A percentile compares a stretch with the other conserved stretches of the same genome.
Conservation (phyloP, 2,329 filamentous ascomycete species). For the Sphaerulina musiva region DNA sequence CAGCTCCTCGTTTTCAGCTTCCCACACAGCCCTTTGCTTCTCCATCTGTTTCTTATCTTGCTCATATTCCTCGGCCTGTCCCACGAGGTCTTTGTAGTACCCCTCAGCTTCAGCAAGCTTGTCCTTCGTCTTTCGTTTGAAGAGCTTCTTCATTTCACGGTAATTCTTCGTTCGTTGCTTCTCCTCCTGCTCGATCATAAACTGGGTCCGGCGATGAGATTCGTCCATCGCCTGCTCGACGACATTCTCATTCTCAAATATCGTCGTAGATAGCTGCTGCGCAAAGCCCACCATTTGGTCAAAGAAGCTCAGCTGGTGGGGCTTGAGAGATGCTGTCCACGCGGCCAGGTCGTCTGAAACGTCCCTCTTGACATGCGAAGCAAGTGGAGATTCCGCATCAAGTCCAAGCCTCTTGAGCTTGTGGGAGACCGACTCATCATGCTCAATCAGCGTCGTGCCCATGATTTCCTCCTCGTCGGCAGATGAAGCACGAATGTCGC, state of each 20-base stretch:
- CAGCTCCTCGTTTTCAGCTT: slow-evolving; percentile 5
- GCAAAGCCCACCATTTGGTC: slow-evolving; percentile 37
- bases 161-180: slow-evolving; percentile 37
- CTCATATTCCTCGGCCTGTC: slow-evolving; percentile 1
- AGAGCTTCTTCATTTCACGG: slow-evolving; percentile 22
- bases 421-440: background rate
- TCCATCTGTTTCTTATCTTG: slow-evolving; percentile 12
- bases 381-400: background rate
- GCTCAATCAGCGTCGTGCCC: slow-evolving; percentile 5
- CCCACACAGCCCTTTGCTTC: slow-evolving; percentile 6
- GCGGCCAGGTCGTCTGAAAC: slow-evolving; percentile 24
- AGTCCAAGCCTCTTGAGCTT: background rate
- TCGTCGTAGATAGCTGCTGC: slow-evolving; percentile 40
- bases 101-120: slow-evolving; percentile 4
- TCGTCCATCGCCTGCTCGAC: slow-evolving; percentile 40
- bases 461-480: slow-evolving; percentile 9
- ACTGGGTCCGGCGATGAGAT: slow-evolving; percentile 40
- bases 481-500: background rate
- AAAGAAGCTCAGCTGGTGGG: slow-evolving; percentile 37
- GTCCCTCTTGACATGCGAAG: too few relatives aligned
- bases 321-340: slow-evolving; percentile 36
- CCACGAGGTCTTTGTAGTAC: background rate
- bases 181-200: slow-evolving; percentile 40
- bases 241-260: slow-evolving; percentile 44
- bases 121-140: slow-evolving; percentile 26